Evolutionary conservation across 805 yeast species (phyloP).

Genomic region (Ogataea trehalophila): DNA sequence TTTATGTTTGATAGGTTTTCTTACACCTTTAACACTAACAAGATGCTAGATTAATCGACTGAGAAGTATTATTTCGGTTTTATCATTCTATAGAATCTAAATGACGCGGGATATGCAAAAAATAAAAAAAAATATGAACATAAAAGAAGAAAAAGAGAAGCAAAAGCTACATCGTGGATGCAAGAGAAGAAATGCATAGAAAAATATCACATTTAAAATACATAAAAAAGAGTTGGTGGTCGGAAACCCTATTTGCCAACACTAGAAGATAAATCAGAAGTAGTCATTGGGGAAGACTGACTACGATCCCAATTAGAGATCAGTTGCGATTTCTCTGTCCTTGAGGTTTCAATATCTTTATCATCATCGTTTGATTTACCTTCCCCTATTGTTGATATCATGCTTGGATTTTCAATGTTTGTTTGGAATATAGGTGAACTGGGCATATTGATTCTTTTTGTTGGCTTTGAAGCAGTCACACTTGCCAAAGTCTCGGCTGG

Average conservation of each 20-base stretch:
- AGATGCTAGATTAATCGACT: too few species aligned
- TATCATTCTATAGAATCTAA: too few species aligned
- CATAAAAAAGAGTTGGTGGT: too few species aligned
- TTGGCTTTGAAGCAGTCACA: neutral
- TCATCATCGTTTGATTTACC: neutral
- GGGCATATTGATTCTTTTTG: slow-evolving; percentile 25
- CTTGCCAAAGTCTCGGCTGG: neutral
- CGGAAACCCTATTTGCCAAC: too few species aligned
- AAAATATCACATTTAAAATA: too few species aligned
- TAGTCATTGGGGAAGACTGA: slow-evolving; percentile 19
- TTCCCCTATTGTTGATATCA: slow-evolving; percentile 1
- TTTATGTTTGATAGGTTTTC: too few species aligned
- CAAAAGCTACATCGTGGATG: too few species aligned
- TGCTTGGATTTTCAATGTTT: slow-evolving; percentile 8
- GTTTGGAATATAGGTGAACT: slow-evolving; percentile 29
- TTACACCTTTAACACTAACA: too few species aligned
- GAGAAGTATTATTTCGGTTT: too few species aligned
- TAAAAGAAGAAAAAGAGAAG: neutral
- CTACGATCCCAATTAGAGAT: slow-evolving; percentile 15
- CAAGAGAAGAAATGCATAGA: too few species aligned
- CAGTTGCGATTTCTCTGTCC: slow-evolving; percentile 13
- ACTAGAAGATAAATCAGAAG: too few species aligned
- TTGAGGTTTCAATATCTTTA: slow-evolving; percentile 14
- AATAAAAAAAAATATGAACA: neutral
- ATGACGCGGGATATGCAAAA: too few species aligned